Conservation (phyloP, 169 alveolate genomes). For the Cryptosporidium bovis region DNA sequence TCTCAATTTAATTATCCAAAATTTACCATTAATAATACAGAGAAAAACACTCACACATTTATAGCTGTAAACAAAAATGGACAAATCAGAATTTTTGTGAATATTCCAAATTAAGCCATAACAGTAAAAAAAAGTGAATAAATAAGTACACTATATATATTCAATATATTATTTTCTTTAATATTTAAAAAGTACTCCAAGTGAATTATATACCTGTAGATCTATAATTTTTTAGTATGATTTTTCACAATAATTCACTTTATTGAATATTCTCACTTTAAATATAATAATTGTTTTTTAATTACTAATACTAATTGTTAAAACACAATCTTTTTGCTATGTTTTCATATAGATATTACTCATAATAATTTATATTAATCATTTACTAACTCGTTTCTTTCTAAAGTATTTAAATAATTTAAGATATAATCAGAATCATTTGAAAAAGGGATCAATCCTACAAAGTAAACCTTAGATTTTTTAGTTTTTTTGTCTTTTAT, state of each 20-base stretch:
- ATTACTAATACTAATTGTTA: too few species aligned
- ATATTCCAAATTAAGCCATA: constrained; percentile 30
- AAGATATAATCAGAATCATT: background rate
- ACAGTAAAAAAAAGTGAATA: background rate
- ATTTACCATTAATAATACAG: constrained; percentile 6
- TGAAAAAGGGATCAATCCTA: constrained; percentile 54
- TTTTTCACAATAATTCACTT: too few species aligned
- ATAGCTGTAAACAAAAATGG: constrained; percentile 67
- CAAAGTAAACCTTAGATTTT: background rate
- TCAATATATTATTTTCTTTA: too few species aligned
- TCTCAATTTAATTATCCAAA: constrained; percentile 26
- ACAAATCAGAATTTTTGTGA: constrained; percentile 45
- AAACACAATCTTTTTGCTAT: too few species aligned
- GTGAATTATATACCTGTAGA: too few species aligned
- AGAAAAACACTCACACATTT: constrained; percentile 18
- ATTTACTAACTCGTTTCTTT: background rate
- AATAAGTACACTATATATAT: too few species aligned
- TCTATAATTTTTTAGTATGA: too few species aligned
- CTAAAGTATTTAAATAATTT: background rate
- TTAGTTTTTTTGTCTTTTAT: background rate
- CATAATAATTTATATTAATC: too few species aligned
- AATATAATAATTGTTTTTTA: too few species aligned
- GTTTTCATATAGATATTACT: too few species aligned
- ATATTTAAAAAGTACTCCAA: too few species aligned
- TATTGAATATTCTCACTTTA: too few species aligned